Percentiles rank a stretch among this genome's conserved stretches.
Evolutionary conservation across 2,329 filamentous ascomycete genomes (phyloP).

Genomic region (Kalmusia sp.): DNA sequence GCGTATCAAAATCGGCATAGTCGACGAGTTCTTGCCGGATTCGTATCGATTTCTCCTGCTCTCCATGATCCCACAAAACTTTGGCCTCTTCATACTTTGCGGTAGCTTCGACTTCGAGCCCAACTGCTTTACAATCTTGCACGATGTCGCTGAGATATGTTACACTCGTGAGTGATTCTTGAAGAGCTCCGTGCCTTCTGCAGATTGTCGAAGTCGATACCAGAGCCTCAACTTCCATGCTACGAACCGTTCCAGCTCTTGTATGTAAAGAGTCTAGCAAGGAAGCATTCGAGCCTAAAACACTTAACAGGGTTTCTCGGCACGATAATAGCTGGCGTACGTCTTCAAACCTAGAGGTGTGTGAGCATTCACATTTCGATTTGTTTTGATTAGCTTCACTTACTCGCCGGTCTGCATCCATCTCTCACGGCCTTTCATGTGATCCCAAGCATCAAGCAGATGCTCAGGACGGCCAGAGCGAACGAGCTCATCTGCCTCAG

Average conservation of each 20-base stretch:
- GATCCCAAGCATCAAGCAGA: constrained; percentile 66
- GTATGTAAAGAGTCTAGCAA: constrained; percentile 69
- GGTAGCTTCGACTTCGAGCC: constrained; percentile 77
- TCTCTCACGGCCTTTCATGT: constrained; percentile 69
- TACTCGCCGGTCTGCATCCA: constrained; percentile 88
- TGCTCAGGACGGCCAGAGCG: constrained; percentile 66
- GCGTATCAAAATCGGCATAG: constrained; percentile 39
- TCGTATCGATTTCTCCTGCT: constrained; percentile 85
- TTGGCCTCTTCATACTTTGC: constrained; percentile 84
- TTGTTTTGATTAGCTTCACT: constrained; percentile 36
- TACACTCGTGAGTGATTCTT: constrained; percentile 86
- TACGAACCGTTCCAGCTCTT: constrained; percentile 67
- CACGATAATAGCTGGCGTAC: constrained; percentile 82
- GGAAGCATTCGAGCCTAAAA: constrained; percentile 73
- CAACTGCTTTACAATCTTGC: constrained; percentile 71
- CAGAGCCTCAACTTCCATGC: constrained; percentile 79
- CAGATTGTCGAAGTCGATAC: constrained; percentile 77
- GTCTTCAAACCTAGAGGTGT: constrained; percentile 71
- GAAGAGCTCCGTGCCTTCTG: constrained; percentile 79
- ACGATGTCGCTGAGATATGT: constrained; percentile 83
- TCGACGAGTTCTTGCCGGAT: constrained; percentile 76
- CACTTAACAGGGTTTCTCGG: constrained; percentile 81
- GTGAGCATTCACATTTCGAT: neutral
- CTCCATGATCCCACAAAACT: constrained; percentile 92
- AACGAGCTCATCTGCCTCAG: constrained; percentile 82